Conservation (phyloP, 345 rosid genomes). For the Murraya paniculata region DNA sequence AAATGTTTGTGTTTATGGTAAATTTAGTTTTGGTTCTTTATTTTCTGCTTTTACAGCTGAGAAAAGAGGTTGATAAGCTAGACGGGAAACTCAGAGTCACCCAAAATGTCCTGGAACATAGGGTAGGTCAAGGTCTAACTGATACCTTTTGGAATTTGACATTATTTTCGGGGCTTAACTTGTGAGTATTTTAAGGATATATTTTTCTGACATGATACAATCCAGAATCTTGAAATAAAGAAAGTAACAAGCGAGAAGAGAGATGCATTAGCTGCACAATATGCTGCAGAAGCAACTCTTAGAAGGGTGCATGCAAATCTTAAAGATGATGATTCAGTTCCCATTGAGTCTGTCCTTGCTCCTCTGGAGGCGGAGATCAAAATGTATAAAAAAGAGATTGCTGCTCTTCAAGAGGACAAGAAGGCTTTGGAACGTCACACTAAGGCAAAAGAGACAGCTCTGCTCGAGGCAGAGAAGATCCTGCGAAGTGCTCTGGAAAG, state of each 20-base stretch:
- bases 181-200: constrained; percentile 1
- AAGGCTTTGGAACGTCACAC: constrained; percentile 89
- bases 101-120: constrained; percentile 58
- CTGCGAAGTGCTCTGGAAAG: constrained; percentile 86
- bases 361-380: constrained; percentile 87
- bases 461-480: constrained; percentile 90
- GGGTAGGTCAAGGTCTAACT: constrained; percentile 39
- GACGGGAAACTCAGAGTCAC: constrained; percentile 47
- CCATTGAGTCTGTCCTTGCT: constrained; percentile 69
- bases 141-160: background rate
- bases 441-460: constrained; percentile 76
- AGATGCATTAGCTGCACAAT: constrained; percentile 87
- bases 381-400: constrained; percentile 70
- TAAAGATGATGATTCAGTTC: constrained; percentile 60
- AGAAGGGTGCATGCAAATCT: constrained; percentile 66
- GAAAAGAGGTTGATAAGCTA: constrained; percentile 43
- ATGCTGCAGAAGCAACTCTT: constrained; percentile 83
- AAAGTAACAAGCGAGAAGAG: constrained; percentile 59
- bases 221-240: constrained; percentile 78
- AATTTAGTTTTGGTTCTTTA: background rate
- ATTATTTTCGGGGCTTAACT: background rate
- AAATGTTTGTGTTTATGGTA: background rate
- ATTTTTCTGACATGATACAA: constrained; percentile 13
- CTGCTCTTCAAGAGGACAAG: constrained; percentile 69
- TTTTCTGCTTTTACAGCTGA: constrained; percentile 44